Conservation (phyloP, 768 basidiomycete species). For the Collybia nuda region DNA sequence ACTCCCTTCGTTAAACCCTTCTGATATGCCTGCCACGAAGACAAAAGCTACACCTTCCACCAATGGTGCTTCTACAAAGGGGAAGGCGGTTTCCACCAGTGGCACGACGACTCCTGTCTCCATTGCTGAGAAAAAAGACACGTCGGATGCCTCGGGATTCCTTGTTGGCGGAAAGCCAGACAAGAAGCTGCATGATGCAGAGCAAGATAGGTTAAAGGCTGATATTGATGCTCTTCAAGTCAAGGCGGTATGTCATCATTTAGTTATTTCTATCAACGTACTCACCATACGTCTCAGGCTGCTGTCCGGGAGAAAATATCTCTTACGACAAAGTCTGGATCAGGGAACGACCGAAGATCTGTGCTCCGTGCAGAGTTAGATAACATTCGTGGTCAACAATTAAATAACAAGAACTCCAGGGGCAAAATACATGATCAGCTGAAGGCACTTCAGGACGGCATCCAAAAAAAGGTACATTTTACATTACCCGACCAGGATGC, state of each 20-base stretch:
- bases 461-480: conserved; percentile 73
- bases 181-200: conserved; percentile 79
- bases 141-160: conserved; percentile 34
- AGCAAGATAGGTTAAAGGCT: conserved; percentile 78
- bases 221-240: conserved; percentile 83
- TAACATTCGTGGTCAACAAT: conserved; percentile 74
- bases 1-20: conserved; percentile 19
- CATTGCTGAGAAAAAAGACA: conserved; percentile 41
- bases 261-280: conserved; percentile 4
- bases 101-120: conserved; percentile 50
- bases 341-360: conserved; percentile 70
- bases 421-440: conserved; percentile 77
- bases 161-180: conserved; percentile 69
- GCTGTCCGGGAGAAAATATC: conserved; percentile 76
- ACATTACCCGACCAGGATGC: not conserved
- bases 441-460: conserved; percentile 71
- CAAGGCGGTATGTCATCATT: conserved; percentile 65
- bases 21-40: conserved; percentile 51
- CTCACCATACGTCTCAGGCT: conserved; percentile 40
- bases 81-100: conserved; percentile 43
- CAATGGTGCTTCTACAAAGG: conserved; percentile 40
- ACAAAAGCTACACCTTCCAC: conserved; percentile 45
- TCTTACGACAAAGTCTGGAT: conserved; percentile 54
- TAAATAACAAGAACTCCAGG: conserved; percentile 68
- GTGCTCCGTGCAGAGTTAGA: conserved; percentile 82